These are phyloP conservation scores for Conticribra guillardii DNA, from an alignment of 108 stramenopile genomes.

Conservation along the genomic window DNA sequence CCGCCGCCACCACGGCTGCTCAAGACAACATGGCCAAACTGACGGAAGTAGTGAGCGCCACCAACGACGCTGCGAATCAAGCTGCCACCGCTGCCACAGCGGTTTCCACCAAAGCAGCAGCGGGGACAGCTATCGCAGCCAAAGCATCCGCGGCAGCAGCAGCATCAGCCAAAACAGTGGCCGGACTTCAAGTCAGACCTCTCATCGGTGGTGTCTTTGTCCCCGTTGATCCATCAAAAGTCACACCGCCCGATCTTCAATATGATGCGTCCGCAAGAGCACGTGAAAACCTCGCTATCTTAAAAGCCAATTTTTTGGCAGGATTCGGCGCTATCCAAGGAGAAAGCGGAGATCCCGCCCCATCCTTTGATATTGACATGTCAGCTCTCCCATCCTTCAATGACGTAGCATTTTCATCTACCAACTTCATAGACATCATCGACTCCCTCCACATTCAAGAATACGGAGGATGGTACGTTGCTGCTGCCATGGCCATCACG, in stretches of 20 bases:
- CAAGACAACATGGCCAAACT: slow-evolving; percentile 12
- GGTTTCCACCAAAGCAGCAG: slow-evolving; percentile 12
- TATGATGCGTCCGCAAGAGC: slow-evolving; percentile 23
- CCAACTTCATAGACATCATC: slow-evolving; percentile 19
- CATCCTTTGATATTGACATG: slow-evolving; percentile 3
- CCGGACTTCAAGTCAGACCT: slow-evolving; percentile 23
- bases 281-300: slow-evolving; percentile 25
- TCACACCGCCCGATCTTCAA: slow-evolving; percentile 15
- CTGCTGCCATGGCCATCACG: slow-evolving; percentile 31
- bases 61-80: slow-evolving; percentile 34
- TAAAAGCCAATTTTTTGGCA: slow-evolving; percentile 32
- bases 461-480: slow-evolving; percentile 50
- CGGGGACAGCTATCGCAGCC: slow-evolving; percentile 2
- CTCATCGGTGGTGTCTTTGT: slow-evolving; percentile 8
- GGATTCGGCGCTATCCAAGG: not conserved
- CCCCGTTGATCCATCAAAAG: slow-evolving; percentile 24
- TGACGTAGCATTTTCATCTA: slow-evolving; percentile 3
- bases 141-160: slow-evolving; percentile 13
- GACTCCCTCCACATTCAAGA: slow-evolving; percentile 45
- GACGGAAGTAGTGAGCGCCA: slow-evolving; percentile 18
- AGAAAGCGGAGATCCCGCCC: not conserved
- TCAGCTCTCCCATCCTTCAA: slow-evolving; percentile 4
- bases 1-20: slow-evolving; percentile 3
- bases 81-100: slow-evolving; percentile 35
- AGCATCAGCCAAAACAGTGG: slow-evolving; percentile 12